phyloP scores from a whole-genome alignment of 345 rosid species.

The Gossypium bickii region DNA sequence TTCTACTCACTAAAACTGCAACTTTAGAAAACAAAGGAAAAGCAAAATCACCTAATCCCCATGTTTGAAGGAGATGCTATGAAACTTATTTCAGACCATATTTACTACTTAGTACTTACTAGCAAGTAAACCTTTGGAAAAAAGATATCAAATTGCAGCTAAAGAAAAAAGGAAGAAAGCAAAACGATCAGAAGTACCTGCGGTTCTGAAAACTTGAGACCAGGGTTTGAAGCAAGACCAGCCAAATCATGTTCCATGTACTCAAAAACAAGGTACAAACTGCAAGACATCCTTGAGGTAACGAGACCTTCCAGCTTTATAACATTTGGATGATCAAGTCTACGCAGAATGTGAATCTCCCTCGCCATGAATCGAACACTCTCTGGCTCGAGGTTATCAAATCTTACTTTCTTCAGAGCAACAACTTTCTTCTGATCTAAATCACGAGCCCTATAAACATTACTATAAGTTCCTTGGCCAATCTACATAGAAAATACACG shows the following conservation, averaged over 20 bases:
- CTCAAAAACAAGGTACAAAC: slow-evolving; percentile 97
- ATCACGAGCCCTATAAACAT: slow-evolving; percentile 93
- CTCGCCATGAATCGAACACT: slow-evolving; percentile 98
- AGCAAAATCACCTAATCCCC: not conserved
- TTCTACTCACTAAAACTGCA: not conserved
- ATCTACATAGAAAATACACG: slow-evolving; percentile 48
- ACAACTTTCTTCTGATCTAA: slow-evolving; percentile 89
- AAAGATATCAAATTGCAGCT: slow-evolving; percentile 12
- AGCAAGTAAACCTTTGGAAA: not conserved
- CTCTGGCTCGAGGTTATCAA: slow-evolving; percentile 93
- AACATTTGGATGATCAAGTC: slow-evolving; percentile 93
- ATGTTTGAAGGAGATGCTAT: not conserved
- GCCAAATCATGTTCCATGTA: slow-evolving; percentile 99
- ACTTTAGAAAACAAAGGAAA: not conserved
- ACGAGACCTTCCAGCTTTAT: slow-evolving; percentile 95
- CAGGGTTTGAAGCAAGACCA: slow-evolving; percentile 92
- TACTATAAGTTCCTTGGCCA: slow-evolving; percentile 99
- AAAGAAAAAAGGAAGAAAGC: not conserved
- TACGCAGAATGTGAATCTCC: slow-evolving; percentile 87
- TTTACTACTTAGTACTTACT: not conserved
- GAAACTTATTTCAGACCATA: not conserved
- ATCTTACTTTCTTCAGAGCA: slow-evolving; percentile 94
- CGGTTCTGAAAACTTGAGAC: slow-evolving; percentile 76
- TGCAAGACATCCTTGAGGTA: slow-evolving; percentile 98
- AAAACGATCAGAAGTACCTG: slow-evolving; percentile 47